These are phyloP conservation scores for Tetraselmis striata DNA, from an alignment of 139 green algal species.

Conservation along the genomic window DNA sequence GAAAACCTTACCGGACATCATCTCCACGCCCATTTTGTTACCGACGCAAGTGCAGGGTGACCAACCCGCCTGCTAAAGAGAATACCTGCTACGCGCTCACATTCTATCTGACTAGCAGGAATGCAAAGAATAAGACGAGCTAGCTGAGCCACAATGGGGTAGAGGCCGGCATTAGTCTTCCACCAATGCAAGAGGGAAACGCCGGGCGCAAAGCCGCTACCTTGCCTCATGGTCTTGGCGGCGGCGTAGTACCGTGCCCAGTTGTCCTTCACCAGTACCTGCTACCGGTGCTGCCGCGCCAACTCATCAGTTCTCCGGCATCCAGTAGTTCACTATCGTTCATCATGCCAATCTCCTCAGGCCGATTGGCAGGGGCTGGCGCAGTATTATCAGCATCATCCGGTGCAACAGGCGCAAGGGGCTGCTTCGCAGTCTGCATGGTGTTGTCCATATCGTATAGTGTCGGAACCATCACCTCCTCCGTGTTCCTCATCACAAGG, in stretches of 20 bases:
- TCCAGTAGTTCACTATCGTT: too few species aligned
- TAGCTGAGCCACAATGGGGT: not conserved
- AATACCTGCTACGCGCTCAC: not conserved
- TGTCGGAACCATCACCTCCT: not conserved
- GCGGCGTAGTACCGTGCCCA: not conserved
- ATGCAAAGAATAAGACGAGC: not conserved
- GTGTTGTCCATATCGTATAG: not conserved
- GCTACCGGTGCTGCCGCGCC: not conserved
- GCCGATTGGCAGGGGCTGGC: too few species aligned
- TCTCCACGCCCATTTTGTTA: not conserved
- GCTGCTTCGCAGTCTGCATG: not conserved
- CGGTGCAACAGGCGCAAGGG: not conserved
- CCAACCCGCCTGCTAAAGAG: not conserved
- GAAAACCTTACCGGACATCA: not conserved
- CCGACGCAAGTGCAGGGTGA: not conserved
- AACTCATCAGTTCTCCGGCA: too few species aligned
- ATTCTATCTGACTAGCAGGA: not conserved
- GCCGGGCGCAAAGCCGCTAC: not conserved
- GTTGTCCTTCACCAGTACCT: not conserved
- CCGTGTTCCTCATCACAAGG: not conserved
- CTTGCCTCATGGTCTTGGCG: not conserved
- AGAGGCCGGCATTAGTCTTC: not conserved
- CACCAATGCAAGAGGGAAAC: not conserved
- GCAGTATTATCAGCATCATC: not conserved
- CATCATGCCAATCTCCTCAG: too few species aligned